A percentile compares a stretch with the other conserved stretches of the same genome.
Evolutionary conservation across 495 filamentous ascomycete genomes (phyloP).

Genomic region (Recurvomyces mirabilis): DNA sequence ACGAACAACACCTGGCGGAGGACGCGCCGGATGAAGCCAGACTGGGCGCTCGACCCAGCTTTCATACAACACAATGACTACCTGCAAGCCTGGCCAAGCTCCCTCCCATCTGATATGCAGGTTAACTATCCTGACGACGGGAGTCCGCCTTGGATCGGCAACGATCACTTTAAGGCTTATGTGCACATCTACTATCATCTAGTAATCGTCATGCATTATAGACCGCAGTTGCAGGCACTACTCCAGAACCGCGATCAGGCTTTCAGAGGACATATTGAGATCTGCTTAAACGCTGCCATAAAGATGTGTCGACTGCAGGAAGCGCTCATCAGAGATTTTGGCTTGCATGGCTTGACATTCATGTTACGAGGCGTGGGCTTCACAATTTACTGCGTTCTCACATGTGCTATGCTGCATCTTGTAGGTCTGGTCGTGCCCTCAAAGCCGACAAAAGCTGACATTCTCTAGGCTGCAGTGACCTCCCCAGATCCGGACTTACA

Average conservation of each 20-base stretch:
- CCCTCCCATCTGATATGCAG: conserved; percentile 68
- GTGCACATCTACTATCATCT: conserved; percentile 89
- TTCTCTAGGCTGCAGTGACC: conserved; percentile 70
- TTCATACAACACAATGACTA: conserved; percentile 67
- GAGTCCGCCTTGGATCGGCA: conserved; percentile 67
- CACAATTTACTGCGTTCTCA: conserved; percentile 83
- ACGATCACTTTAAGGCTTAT: conserved; percentile 79
- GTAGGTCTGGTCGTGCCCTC: conserved; percentile 42
- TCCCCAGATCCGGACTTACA: conserved; percentile 87
- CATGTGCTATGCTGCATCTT: conserved; percentile 89
- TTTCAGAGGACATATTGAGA: conserved; percentile 79
- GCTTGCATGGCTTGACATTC: conserved; percentile 70
- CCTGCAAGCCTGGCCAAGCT: conserved; percentile 62
- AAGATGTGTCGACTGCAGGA: conserved; percentile 85
- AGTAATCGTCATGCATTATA: conserved; percentile 74
- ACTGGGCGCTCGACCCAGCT: conserved; percentile 81
- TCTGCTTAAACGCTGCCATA: conserved; percentile 82
- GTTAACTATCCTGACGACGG: conserved; percentile 69
- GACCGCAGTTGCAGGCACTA: conserved; percentile 65
- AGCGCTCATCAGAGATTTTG: conserved; percentile 64
- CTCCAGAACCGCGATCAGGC: conserved; percentile 66
- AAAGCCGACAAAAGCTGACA: conserved; percentile 3
- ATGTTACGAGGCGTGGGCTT: conserved; percentile 96
- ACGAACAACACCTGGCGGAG: conserved; percentile 65
- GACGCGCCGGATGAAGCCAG: conserved; percentile 65